Evolutionary conservation across 176 grass and related monocot species (phyloP).

Genomic region (Aegilops bicornis): DNA sequence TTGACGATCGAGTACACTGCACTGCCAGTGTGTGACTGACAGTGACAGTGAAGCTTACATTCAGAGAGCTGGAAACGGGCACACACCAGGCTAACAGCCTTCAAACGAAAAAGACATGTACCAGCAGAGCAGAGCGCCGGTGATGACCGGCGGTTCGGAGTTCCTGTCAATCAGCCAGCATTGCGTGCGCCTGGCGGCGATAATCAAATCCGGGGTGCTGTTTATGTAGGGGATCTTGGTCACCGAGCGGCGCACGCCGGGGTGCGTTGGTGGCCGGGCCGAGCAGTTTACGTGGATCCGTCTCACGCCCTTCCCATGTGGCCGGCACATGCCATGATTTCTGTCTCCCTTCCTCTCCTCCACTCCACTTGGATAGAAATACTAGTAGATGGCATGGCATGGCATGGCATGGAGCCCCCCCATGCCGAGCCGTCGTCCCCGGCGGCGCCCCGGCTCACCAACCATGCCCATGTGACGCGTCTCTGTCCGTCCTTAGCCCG

Average conservation of each 20-base stretch:
- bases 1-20: no score
- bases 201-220: neutral
- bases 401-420: neutral
- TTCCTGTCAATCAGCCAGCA: neutral
- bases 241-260: neutral
- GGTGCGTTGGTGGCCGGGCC: neutral
- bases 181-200: neutral
- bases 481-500: neutral
- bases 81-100: no score
- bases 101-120: neutral
- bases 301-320: constrained; percentile 19
- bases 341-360: constrained; percentile 1
- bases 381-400: no score
- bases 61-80: neutral
- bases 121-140: neutral
- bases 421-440: neutral
- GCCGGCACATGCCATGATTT: constrained; percentile 30
- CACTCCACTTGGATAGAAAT: neutral
- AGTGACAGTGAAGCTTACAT: neutral
- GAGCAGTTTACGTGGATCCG: constrained; percentile 26
- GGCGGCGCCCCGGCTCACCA: neutral
- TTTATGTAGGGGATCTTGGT: neutral
- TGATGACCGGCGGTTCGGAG: neutral
- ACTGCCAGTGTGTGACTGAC: neutral
- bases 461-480: constrained; percentile 31